Percentiles rank a stretch among this genome's conserved stretches.
Conservation (phyloP, 148 eudicot species). For the Fagopyrum tataricum region DNA sequence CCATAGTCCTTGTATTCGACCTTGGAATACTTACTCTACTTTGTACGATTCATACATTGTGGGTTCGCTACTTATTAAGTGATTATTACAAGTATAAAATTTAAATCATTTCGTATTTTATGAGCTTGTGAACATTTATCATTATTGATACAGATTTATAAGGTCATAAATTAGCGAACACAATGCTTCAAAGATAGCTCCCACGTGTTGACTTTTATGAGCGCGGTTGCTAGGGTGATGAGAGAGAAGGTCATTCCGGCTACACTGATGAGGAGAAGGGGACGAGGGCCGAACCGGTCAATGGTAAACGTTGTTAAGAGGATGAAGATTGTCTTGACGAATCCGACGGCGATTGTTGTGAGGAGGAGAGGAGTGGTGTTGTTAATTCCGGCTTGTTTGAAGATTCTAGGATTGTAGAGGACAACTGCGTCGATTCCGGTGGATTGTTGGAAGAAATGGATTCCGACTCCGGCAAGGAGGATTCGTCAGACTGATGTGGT, state of each 20-base stretch:
- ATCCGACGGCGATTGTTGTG: slow-evolving; percentile 68
- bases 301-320: slow-evolving; percentile 54
- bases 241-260: slow-evolving; percentile 54
- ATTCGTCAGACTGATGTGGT: slow-evolving; percentile 45
- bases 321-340: slow-evolving; percentile 51
- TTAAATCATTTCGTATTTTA: too few relatives aligned
- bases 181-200: slow-evolving; percentile 20
- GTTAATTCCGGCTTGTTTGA: slow-evolving; percentile 51
- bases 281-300: slow-evolving; percentile 57
- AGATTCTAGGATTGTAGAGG: slow-evolving; percentile 55
- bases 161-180: too few relatives aligned
- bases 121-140: too few relatives aligned
- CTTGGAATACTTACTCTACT: too few relatives aligned
- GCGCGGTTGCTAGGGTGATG: slow-evolving; percentile 20
- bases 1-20: too few relatives aligned
- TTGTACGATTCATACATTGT: too few relatives aligned
- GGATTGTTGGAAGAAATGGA: slow-evolving; percentile 73
- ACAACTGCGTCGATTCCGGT: slow-evolving; percentile 69
- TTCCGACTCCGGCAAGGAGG: slow-evolving; percentile 51
- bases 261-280: slow-evolving; percentile 42
- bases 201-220: slow-evolving; percentile 36
- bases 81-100: too few relatives aligned
- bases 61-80: too few relatives aligned
- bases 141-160: too few relatives aligned
- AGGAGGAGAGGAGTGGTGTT: slow-evolving; percentile 31